Evolutionary conservation across 176 grass and related monocot species (phyloP), one percentile per base, ranked within the genome.

Genomic region (Pontederia paniculata): DNA sequence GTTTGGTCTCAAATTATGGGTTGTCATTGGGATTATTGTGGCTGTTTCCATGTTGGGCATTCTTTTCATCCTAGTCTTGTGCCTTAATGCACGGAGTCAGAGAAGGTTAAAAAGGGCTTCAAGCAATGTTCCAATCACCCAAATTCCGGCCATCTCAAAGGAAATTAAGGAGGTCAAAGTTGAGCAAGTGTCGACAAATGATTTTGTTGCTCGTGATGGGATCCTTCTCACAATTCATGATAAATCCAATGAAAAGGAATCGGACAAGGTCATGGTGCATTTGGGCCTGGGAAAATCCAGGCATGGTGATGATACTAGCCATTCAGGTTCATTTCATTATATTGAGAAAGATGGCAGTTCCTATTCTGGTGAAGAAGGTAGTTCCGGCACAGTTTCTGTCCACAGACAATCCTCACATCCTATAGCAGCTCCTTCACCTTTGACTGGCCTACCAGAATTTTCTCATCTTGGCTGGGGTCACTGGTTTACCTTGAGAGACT

Each of bases 281-380:
- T 73, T 78, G 73, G 80, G 87, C 17, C 50, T 81, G 48, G 82
- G 70, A 48, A 98, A 78, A 67, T 88, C 83, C 1, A 94, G 77
- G 44, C 73, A 23, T 50, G 83, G 72, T 16, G 80, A 94, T 56
- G 87, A 84, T 68, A 90, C 52, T 16, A 67, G 80, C 72, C 80
- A 98, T 57, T 98, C 93, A 2, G 93, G 87, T 8, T 98, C 93
- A n/a, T 98, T 98, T 73, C 83, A 70, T 78, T 88, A 84, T 53
- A 55, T 75, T 43, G 83, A 94, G 50, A 82, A 86, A 60, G 77
- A 94, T 76, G 76, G 57, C 21, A 68, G 80, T 20, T 78, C 73
- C 67, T 76, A 94, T 60, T 94, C 76, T 65, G 74, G 76, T 47
- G 83, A 94, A 41, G 82, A 88, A 75, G 83, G 74, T n/a, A 76